Conservation (phyloP, 768 basidiomycete genomes). For the Boletus subparvulus region DNA sequence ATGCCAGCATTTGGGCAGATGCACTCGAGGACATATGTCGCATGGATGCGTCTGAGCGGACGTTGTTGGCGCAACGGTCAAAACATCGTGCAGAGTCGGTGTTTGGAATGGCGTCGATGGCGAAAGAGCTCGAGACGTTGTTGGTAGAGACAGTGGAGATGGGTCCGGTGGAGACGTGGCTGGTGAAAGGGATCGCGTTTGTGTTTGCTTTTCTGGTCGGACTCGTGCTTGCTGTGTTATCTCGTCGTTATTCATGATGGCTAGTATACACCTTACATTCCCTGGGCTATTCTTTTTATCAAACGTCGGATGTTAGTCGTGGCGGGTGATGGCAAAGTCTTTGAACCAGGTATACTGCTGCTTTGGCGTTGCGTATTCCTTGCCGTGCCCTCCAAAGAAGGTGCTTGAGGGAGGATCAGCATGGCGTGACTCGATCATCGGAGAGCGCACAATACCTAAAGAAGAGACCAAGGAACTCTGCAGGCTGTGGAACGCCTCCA, state of each 20-base stretch:
- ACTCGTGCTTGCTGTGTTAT: conserved; percentile 21
- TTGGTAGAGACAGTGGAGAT: conserved; percentile 54
- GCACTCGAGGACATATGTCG: conserved; percentile 60
- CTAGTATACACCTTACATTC: neutral
- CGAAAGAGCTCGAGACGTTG: conserved; percentile 52
- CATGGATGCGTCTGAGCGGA: conserved; percentile 11
- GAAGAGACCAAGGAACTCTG: conserved; percentile 48
- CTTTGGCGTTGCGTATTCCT: conserved; percentile 45
- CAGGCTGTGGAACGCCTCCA: neutral
- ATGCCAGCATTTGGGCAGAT: conserved; percentile 65
- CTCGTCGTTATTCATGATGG: conserved; percentile 11
- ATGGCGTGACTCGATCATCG: neutral
- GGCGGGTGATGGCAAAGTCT: conserved; percentile 52
- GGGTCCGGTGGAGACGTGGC: conserved; percentile 41
- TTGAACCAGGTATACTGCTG: conserved; percentile 81
- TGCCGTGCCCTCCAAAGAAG: conserved; percentile 55
- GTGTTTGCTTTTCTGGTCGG: conserved; percentile 24
- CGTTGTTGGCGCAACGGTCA: conserved; percentile 52
- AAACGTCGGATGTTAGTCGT: conserved; percentile 11
- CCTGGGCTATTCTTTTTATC: neutral
- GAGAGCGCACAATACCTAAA: conserved; percentile 56
- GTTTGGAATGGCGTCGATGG: conserved; percentile 82
- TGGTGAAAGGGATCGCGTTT: conserved; percentile 18
- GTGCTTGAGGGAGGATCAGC: conserved; percentile 44
- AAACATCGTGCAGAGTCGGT: conserved; percentile 56